Percentiles rank a stretch among this genome's conserved stretches.
Conservation (phyloP, 371 early-diverging fungal species). For the Mucor circinelloides region DNA sequence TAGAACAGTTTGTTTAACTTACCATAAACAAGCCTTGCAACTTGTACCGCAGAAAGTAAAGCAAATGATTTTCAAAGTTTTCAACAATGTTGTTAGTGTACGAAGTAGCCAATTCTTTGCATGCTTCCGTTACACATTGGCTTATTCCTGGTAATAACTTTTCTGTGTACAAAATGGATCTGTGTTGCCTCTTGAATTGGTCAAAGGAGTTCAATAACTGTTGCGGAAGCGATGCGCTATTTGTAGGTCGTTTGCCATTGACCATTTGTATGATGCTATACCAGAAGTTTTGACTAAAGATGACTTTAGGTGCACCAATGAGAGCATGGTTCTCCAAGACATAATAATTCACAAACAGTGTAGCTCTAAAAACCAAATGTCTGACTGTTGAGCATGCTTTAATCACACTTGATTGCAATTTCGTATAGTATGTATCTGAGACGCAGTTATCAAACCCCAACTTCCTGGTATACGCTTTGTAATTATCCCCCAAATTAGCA, state of each 20-base stretch:
- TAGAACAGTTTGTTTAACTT: background rate
- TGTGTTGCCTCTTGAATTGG: background rate
- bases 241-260: constrained; percentile 1
- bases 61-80: constrained; percentile 3
- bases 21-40: background rate
- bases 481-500: too few relatives aligned
- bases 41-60: background rate
- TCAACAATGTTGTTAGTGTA: constrained; percentile 7
- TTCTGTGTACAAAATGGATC: background rate
- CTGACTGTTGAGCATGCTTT: too few relatives aligned
- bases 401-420: too few relatives aligned
- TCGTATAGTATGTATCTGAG: too few relatives aligned
- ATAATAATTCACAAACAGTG: too few relatives aligned
- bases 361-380: too few relatives aligned
- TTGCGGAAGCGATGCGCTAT: background rate
- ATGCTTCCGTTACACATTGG: constrained; percentile 5
- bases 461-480: too few relatives aligned
- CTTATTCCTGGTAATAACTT: background rate
- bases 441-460: too few relatives aligned
- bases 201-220: too few relatives aligned
- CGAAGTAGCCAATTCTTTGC: constrained; percentile 1
- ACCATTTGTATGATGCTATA: constrained; percentile 1
- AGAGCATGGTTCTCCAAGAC: too few relatives aligned
- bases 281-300: constrained; percentile 3
- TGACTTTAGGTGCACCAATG: background rate